Conservation (phyloP, 2,329 filamentous ascomycete species). For the Furcasterigmium furcatum region DNA sequence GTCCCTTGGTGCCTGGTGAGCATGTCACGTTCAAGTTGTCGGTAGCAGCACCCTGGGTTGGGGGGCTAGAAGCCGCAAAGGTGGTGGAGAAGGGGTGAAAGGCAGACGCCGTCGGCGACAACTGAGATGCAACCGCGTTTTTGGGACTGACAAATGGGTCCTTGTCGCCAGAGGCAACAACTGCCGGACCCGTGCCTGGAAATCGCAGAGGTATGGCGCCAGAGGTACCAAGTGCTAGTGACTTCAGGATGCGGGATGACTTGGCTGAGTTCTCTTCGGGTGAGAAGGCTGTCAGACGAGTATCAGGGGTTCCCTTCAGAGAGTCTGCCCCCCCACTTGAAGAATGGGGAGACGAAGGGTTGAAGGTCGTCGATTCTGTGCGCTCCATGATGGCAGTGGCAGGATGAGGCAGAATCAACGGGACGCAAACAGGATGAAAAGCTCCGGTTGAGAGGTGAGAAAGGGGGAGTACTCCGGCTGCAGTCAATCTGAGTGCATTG, state of each 20-base stretch:
- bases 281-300: constrained; percentile 60
- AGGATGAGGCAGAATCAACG: too few relatives aligned
- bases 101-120: constrained; percentile 61
- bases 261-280: constrained; percentile 51
- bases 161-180: constrained; percentile 29
- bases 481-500: too few relatives aligned
- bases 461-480: too few relatives aligned
- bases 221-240: constrained; percentile 23
- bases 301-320: constrained; percentile 61
- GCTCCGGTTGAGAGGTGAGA: too few relatives aligned
- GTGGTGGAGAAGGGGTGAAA: constrained; percentile 46
- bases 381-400: background rate
- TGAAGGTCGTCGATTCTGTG: constrained; percentile 18
- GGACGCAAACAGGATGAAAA: too few relatives aligned
- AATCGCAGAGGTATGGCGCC: constrained; percentile 22
- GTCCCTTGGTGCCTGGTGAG: too few relatives aligned
- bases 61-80: background rate
- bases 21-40: too few relatives aligned
- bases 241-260: constrained; percentile 32
- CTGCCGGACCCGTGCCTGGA: constrained; percentile 18
- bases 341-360: constrained; percentile 47
- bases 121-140: constrained; percentile 27
- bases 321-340: constrained; percentile 52
- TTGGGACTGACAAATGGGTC: constrained; percentile 52
- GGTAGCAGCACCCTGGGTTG: too few relatives aligned